Evolutionary conservation across 129 eudicot genomes (phyloP), one percentile per base, ranked within the genome.

Genomic region (Cynara cardunculus): DNA sequence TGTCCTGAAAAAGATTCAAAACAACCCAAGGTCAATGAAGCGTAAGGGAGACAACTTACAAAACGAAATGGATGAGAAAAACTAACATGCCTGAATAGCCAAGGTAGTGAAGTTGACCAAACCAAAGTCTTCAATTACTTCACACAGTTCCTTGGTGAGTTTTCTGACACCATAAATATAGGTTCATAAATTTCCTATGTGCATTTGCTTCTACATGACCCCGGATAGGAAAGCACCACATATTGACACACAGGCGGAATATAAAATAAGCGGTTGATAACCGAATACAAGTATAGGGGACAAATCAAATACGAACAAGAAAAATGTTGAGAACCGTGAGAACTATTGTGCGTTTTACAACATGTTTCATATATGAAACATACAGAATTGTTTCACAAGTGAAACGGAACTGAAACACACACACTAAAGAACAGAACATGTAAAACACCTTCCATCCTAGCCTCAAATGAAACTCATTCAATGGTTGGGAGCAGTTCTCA

Each of bases 91-190:
- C 93, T 90, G 97, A 75, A 95, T 95, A 86, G 92, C 99, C 83
- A 90, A 84, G 25, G 99, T 92, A 67, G 93, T 83, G 85, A 95
- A 92, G 82, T 92, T 85, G 80, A 94, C 97, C 78, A 90, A 86
- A 69, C 95, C 78, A 75, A 73, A 90, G 74, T 88, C 82, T 73
- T 95, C 97, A 69, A 92, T 82, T 78, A 95, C 96, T 72, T 95
- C 97, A 74, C 97, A 92, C 35, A 92, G 91, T 89, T 90, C 97
- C 89, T 89, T 95, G 19, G 99, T 95, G 35, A 95, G 93, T 86
- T 92, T 95, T 81, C 97, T 92, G 84, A 74, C 74, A 27, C 30
- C 80, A 78, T 46, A 76, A 73, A 67, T 24, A 59, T 53, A 19
- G 46, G 78, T 13, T 46, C 37, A 46, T 84, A 49, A 39, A 28